Percentiles rank a stretch among this genome's conserved stretches.
Evolutionary conservation across 352 stramenopile genomes (phyloP).

Genomic region (Phytophthora capsici): DNA sequence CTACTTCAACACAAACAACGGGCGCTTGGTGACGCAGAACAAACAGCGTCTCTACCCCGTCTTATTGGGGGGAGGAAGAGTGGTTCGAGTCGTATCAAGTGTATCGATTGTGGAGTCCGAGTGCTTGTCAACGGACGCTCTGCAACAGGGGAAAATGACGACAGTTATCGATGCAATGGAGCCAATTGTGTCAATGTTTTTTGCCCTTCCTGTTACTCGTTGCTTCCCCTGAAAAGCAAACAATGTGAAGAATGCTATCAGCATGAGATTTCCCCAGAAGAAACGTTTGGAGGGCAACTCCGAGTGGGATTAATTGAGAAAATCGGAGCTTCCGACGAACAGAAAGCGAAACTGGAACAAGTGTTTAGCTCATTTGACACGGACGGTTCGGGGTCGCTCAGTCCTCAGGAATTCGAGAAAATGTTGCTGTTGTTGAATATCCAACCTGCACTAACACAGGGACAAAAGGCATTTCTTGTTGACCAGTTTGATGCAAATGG

Average conservation of each 20-base stretch:
- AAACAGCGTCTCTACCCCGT: slow-evolving; percentile 55
- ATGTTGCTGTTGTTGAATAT: slow-evolving; percentile 58
- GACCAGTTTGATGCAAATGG: slow-evolving; percentile 74
- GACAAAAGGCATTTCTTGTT: slow-evolving; percentile 58
- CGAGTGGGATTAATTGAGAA: slow-evolving; percentile 73
- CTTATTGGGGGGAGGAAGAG: slow-evolving; percentile 82
- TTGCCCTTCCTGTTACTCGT: slow-evolving; percentile 56
- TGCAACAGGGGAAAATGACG: neutral
- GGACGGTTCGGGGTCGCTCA: slow-evolving; percentile 69
- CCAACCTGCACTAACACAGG: slow-evolving; percentile 55
- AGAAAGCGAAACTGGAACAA: slow-evolving; percentile 46
- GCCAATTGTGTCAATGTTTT: slow-evolving; percentile 70
- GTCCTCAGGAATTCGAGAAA: slow-evolving; percentile 57
- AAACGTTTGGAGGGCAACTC: slow-evolving; percentile 68
- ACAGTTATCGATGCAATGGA: slow-evolving; percentile 45
- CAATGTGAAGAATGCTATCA: slow-evolving; percentile 83
- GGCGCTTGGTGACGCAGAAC: slow-evolving; percentile 60
- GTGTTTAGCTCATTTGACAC: slow-evolving; percentile 66
- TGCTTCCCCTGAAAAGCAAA: slow-evolving; percentile 54
- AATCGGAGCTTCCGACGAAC: slow-evolving; percentile 46
- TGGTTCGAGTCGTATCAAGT: slow-evolving; percentile 59
- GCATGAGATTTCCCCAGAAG: slow-evolving; percentile 54
- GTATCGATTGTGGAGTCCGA: slow-evolving; percentile 57
- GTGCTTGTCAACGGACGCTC: slow-evolving; percentile 47
- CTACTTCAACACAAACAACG: slow-evolving; percentile 69